These are phyloP conservation scores for Barbarea vulgaris DNA, from an alignment of 345 rosid species.

Conservation along the genomic window DNA sequence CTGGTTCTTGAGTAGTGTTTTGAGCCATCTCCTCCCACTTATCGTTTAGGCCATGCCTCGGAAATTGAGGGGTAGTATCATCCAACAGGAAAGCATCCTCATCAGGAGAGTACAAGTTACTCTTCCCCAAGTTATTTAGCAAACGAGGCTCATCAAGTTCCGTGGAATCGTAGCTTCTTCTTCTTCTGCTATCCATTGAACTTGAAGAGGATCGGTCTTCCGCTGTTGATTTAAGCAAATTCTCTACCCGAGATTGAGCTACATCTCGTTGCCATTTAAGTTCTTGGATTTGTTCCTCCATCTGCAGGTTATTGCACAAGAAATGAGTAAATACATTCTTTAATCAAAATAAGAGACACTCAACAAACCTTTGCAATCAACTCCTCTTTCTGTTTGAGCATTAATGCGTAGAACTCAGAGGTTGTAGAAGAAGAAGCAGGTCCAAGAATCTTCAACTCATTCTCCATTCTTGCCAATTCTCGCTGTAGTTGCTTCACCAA, in stretches of 20 bases:
- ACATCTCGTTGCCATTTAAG: conserved; percentile 70
- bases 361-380: conserved; percentile 55
- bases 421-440: conserved; percentile 43
- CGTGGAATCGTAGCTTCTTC: conserved; percentile 29
- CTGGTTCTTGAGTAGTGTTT: conserved; percentile 40
- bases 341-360: no score
- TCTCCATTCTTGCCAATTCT: conserved; percentile 76
- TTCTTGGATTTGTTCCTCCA: conserved; percentile 73
- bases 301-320: conserved; percentile 46
- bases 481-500: conserved; percentile 79
- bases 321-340: background rate
- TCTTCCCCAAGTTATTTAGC: conserved; percentile 37
- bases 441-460: conserved; percentile 55
- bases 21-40: conserved; percentile 57
- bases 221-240: conserved; percentile 51
- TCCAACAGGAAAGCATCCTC: conserved; percentile 60
- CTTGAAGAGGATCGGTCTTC: conserved; percentile 47
- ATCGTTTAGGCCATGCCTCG: conserved; percentile 38
- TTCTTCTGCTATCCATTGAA: conserved; percentile 37
- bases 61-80: conserved; percentile 53
- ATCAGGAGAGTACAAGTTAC: conserved; percentile 44
- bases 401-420: conserved; percentile 44
- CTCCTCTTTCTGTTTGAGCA: conserved; percentile 67
- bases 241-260: conserved; percentile 66
- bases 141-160: conserved; percentile 33